Conservation (phyloP, 805 yeast genomes). For the Metschnikowia cubensis region DNA sequence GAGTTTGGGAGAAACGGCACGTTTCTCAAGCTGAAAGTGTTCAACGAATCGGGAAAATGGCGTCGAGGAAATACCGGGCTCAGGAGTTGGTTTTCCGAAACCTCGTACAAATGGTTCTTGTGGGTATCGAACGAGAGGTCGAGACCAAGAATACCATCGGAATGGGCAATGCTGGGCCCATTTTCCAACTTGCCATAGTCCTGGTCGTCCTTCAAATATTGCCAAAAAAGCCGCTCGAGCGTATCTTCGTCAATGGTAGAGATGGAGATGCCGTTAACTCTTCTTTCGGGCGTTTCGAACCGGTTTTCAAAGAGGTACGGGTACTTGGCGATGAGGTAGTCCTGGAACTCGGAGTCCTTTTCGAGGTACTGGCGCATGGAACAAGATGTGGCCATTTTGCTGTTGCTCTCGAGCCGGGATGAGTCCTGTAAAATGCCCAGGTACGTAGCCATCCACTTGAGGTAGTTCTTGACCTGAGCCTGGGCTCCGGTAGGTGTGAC, state of each 20-base stretch:
- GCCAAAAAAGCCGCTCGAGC: conserved; percentile 45
- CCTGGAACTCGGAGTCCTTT: conserved; percentile 45
- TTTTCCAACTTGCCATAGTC: conserved; percentile 6
- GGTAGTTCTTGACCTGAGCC: conserved; percentile 15
- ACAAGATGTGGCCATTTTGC: conserved; percentile 47
- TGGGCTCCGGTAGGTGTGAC: conserved; percentile 11
- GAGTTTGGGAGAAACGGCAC: conserved; percentile 49
- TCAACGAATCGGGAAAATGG: conserved; percentile 12
- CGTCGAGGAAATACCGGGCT: not conserved
- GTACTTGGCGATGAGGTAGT: conserved; percentile 20
- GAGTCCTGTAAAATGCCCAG: conserved; percentile 18
- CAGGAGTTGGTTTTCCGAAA: not conserved
- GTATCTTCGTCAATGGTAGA: conserved; percentile 10
- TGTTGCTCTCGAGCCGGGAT: conserved; percentile 11
- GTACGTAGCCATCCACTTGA: conserved; percentile 15
- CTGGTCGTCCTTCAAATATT: conserved; percentile 14
- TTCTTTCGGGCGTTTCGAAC: not conserved
- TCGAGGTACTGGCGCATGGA: conserved; percentile 57
- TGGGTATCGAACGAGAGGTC: not conserved
- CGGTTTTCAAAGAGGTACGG: not conserved
- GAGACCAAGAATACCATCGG: not conserved
- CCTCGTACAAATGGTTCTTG: not conserved
- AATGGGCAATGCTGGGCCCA: not conserved
- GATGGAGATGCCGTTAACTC: conserved; percentile 2
- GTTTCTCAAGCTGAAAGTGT: conserved; percentile 59